These are phyloP conservation scores for Leucogyrophana mollusca DNA, from an alignment of 768 basidiomycete species.

Conservation along the genomic window DNA sequence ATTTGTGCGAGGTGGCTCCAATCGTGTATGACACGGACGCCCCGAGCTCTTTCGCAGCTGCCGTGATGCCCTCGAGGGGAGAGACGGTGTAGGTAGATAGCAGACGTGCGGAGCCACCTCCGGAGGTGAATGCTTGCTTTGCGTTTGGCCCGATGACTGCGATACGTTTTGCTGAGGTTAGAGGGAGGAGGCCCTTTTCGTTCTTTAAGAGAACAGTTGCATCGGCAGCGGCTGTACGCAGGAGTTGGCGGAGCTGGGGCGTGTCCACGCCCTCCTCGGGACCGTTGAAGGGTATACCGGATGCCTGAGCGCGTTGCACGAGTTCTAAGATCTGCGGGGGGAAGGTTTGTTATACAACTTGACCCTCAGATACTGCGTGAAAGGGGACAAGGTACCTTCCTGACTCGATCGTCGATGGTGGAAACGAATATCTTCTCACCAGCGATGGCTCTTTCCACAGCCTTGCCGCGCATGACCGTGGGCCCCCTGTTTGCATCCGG, in stretches of 20 bases:
- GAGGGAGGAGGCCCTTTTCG: slow-evolving; percentile 47
- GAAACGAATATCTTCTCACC: slow-evolving; percentile 41
- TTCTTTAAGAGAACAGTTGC: slow-evolving; percentile 64
- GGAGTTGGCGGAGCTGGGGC: slow-evolving; percentile 42
- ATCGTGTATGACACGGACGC: slow-evolving; percentile 48
- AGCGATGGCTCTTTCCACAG: slow-evolving; percentile 38
- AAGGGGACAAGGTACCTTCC: slow-evolving; percentile 23
- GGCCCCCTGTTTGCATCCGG: slow-evolving; percentile 36
- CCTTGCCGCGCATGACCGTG: slow-evolving; percentile 45
- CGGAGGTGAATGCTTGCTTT: slow-evolving; percentile 49
- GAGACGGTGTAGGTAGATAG: slow-evolving; percentile 52
- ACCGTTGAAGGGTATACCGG: slow-evolving; percentile 54
- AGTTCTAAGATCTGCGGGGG: slow-evolving; percentile 44
- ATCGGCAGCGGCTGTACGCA: slow-evolving; percentile 53
- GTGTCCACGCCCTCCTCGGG: slow-evolving; percentile 47
- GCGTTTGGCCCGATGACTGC: slow-evolving; percentile 67
- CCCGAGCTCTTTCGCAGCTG: slow-evolving; percentile 38
- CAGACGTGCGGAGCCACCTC: slow-evolving; percentile 59
- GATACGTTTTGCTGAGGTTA: slow-evolving; percentile 42
- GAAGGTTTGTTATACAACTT: not conserved
- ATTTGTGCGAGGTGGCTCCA: slow-evolving; percentile 44
- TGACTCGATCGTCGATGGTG: slow-evolving; percentile 38
- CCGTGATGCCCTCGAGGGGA: slow-evolving; percentile 53
- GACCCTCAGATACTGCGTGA: slow-evolving; percentile 9
- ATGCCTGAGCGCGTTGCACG: slow-evolving; percentile 44